Evolutionary conservation across 768 basidiomycete genomes (phyloP).

Genomic region (Filobasidium floriforme): DNA sequence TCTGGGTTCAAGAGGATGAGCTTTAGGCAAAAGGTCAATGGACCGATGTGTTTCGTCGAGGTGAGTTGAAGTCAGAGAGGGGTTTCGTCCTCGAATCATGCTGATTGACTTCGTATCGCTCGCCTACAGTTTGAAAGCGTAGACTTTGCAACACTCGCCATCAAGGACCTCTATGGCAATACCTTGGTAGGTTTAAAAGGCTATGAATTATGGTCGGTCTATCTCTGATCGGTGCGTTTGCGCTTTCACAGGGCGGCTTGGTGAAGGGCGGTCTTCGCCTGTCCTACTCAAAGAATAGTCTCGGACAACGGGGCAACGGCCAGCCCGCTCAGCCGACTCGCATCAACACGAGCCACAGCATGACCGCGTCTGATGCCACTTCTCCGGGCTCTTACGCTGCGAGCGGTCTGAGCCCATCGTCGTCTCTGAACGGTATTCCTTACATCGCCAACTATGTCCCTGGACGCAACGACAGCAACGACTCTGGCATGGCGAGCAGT

Average conservation of each 20-base stretch:
- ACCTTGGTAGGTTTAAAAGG: slow-evolving; percentile 51
- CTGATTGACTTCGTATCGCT: slow-evolving; percentile 10
- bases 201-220: neutral
- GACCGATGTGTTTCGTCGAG: slow-evolving; percentile 99
- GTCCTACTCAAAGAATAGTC: slow-evolving; percentile 95
- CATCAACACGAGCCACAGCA: slow-evolving; percentile 11
- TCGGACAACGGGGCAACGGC: slow-evolving; percentile 53
- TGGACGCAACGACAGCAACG: neutral
- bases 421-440: slow-evolving; percentile 15
- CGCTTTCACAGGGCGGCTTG: slow-evolving; percentile 55
- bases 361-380: slow-evolving; percentile 9
- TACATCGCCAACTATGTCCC: slow-evolving; percentile 9
- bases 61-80: slow-evolving; percentile 47
- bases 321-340: slow-evolving; percentile 24
- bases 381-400: slow-evolving; percentile 13
- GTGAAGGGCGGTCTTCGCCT: slow-evolving; percentile 95
- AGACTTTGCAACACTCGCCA: slow-evolving; percentile 69
- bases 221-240: neutral
- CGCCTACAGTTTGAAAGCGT: slow-evolving; percentile 77
- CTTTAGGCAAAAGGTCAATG: slow-evolving; percentile 92
- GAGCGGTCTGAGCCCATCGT: slow-evolving; percentile 16
- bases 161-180: slow-evolving; percentile 82
- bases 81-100: neutral
- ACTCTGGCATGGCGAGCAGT: slow-evolving; percentile 5
- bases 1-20: slow-evolving; percentile 85